Evolutionary conservation across 2,329 filamentous ascomycete species (phyloP).

Genomic region (Ambrosiella cleistominuta): DNA sequence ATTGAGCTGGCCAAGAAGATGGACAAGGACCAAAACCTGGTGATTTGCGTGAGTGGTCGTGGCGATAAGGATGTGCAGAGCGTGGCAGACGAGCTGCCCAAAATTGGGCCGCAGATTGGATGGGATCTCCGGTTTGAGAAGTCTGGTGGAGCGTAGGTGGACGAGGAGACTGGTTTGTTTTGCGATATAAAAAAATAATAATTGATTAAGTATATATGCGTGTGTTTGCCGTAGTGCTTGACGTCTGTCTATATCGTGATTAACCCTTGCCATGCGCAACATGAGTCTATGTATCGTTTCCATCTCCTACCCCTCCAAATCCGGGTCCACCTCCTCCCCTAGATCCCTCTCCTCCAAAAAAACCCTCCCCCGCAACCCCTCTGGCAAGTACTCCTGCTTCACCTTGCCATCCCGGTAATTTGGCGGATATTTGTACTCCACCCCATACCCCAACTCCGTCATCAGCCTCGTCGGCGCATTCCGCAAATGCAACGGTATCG

Average conservation of each 20-base stretch:
- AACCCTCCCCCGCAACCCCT: conserved; percentile 46
- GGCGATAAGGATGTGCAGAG: conserved; percentile 99
- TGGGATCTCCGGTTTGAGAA: conserved; percentile 47
- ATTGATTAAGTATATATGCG: no score
- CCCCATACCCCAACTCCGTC: conserved; percentile 81
- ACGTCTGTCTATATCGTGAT: no score
- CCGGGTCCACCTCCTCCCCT: conserved; percentile 60
- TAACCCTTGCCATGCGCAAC: no score
- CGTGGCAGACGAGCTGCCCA: conserved; percentile 84
- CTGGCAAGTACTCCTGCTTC: conserved; percentile 77
- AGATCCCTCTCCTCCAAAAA: conserved; percentile 73
- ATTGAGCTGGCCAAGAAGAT: conserved; percentile 85
- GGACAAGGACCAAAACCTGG: conserved; percentile 72
- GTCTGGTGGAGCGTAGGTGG: neutral
- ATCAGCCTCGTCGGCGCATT: conserved; percentile 87
- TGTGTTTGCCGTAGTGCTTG: no score
- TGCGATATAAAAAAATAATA: no score
- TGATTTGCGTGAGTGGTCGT: conserved; percentile 82
- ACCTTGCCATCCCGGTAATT: conserved; percentile 72
- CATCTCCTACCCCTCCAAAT: conserved; percentile 28
- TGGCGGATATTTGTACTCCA: conserved; percentile 92
- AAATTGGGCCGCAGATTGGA: conserved; percentile 71
- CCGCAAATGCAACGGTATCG: conserved; percentile 71
- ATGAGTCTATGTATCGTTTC: no score
- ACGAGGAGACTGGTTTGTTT: neutral